Evolutionary conservation across 495 filamentous ascomycete genomes (phyloP).

Genomic region (Podospora tetraspora): DNA sequence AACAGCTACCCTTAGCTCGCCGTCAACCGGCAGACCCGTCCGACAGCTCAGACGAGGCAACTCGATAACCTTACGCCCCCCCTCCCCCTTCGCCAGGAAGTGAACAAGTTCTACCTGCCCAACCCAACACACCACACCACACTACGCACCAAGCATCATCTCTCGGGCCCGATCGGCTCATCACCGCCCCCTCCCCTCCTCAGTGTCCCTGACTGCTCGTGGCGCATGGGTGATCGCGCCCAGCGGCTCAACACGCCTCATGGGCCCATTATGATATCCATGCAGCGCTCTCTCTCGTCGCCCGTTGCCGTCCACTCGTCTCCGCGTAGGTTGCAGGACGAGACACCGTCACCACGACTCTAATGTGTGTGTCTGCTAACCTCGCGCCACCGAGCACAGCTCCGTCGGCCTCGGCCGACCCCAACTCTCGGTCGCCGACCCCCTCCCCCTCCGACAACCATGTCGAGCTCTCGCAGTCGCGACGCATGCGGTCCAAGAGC

Average conservation of each 20-base stretch:
- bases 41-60: background rate
- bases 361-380: conserved; percentile 33
- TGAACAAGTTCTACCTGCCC: conserved; percentile 1
- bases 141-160: background rate
- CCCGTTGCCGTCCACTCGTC: conserved; percentile 48
- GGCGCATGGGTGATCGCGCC: conserved; percentile 30
- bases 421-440: conserved; percentile 38
- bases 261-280: conserved; percentile 51
- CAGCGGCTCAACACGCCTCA: conserved; percentile 24
- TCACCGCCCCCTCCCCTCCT: conserved; percentile 3
- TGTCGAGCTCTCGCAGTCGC: conserved; percentile 38
- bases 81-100: background rate
- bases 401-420: conserved; percentile 28
- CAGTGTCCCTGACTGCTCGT: conserved; percentile 16
- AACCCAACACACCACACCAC: conserved; percentile 2
- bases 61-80: background rate
- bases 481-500: conserved; percentile 40
- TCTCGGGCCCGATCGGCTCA: conserved; percentile 5
- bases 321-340: conserved; percentile 42
- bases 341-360: background rate
- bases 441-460: conserved; percentile 41
- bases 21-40: background rate
- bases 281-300: conserved; percentile 50
- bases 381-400: conserved; percentile 19
- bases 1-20: background rate